Conservation (phyloP, 441 rosid species). For the Pelargonium hybrid region DNA sequence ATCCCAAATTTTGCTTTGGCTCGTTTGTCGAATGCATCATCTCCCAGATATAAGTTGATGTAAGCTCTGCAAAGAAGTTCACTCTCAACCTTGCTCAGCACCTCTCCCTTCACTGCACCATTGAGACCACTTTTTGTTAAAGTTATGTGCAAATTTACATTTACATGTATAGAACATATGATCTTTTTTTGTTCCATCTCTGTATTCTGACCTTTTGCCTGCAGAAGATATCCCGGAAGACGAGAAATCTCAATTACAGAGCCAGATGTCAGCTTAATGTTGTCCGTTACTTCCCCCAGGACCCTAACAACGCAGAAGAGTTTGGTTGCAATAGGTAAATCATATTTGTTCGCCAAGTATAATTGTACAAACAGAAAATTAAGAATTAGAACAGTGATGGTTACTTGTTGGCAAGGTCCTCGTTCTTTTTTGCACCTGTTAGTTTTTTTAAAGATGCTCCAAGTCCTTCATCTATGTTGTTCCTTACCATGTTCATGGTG, state of each 20-base stretch:
- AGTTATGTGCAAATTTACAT: not conserved
- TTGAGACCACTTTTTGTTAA: slow-evolving; percentile 1
- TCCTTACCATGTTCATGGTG: slow-evolving; percentile 37
- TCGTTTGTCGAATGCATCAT: slow-evolving; percentile 37
- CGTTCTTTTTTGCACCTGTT: slow-evolving; percentile 33
- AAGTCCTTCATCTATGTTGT: slow-evolving; percentile 33
- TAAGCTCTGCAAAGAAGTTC: slow-evolving; percentile 47
- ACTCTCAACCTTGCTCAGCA: slow-evolving; percentile 35
- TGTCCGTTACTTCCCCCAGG: slow-evolving; percentile 35
- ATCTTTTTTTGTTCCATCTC: not conserved
- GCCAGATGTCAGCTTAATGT: slow-evolving; percentile 35
- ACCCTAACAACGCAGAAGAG: slow-evolving; percentile 22
- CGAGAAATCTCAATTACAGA: slow-evolving; percentile 36
- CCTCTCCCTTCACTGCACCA: slow-evolving; percentile 33
- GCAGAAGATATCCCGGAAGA: slow-evolving; percentile 34
- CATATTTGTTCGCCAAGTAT: not conserved
- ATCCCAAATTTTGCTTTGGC: slow-evolving; percentile 41
- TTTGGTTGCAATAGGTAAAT: not conserved
- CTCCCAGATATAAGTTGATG: slow-evolving; percentile 39
- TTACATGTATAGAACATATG: not conserved
- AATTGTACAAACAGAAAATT: not conserved
- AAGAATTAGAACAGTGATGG: not conserved
- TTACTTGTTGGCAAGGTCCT: slow-evolving; percentile 33
- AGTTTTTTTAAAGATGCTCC: slow-evolving; percentile 37
- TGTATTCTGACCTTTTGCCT: slow-evolving; percentile 27